Evolutionary conservation across 2,329 filamentous ascomycete genomes (phyloP), one percentile per base, ranked within the genome.

Genomic region (Aspergillus quadrilineatus): DNA sequence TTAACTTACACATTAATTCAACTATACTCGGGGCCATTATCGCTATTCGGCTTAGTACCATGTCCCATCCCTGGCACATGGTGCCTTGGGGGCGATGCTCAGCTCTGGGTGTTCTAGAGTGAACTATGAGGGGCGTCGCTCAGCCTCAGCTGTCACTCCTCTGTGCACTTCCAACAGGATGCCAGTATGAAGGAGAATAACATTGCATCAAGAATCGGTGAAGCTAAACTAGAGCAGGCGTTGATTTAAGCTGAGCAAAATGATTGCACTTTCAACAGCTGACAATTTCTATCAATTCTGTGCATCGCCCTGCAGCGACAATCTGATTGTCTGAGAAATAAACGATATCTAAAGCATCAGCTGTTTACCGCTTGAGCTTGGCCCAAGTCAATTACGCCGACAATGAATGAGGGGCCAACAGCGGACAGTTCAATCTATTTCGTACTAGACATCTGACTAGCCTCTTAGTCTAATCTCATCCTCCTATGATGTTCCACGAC

Each of bases 401-500:
- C 9, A 6, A n/a, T 17, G 17, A 7, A 36, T 26, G 15, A 28
- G 7, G 37, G 37, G 9, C 22, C 26, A 15, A 39, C 36, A n/a
- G 36, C 9, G 14, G 14, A 26, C 28, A 17, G n/a, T 9, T 32
- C 28, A 15, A 51, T 50, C 34, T 30, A 15, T 26, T n/a, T 43
- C 4, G 15, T n/a, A 29, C n/a, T 34, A 22, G 28, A 12, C 26
- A 26, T 10, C 30, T 6, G 8, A 17, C 26, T 42, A 36, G 7
- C 5, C 42, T 42, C 39, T 46, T 53, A 12, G 34, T 28, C 17
- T 48, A 34, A 32, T 53, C 14, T 22, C 43, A 37, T 15, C 41
- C n/a, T 41, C 46, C 53, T 56, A 49, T 56, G 44, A 59, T 48
- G 42, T 53, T 50, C 17, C 45, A 48, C 53, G 44, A 6, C 46